Conservation (phyloP, 139 green algal genomes). For the Tetraselmis chui region DNA sequence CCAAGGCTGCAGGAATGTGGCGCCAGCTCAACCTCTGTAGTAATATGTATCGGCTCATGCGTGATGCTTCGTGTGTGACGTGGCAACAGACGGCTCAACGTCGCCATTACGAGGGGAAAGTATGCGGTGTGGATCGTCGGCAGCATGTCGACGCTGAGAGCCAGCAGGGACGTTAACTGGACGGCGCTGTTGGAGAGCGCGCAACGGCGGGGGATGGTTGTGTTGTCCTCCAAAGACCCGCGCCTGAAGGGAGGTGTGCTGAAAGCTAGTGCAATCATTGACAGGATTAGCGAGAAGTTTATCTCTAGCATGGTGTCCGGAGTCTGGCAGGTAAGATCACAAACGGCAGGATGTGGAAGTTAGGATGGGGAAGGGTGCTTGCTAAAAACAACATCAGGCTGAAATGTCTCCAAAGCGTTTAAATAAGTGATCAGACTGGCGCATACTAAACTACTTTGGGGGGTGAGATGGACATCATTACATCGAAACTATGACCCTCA, state of each 20-base stretch:
- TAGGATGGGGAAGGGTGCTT: no score
- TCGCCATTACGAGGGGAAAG: constrained; percentile 16
- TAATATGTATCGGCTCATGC: no score
- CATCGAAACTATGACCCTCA: no score
- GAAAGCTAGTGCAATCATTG: background rate
- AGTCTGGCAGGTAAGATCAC: background rate
- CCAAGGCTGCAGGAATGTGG: no score
- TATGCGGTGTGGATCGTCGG: constrained; percentile 3
- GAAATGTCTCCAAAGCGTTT: no score
- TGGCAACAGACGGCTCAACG: constrained; percentile 8
- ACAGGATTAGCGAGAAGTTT: background rate
- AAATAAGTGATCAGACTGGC: no score
- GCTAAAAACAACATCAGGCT: no score
- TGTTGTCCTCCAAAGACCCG: background rate
- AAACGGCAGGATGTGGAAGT: no score
- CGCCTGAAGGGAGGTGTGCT: background rate
- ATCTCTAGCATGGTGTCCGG: background rate
- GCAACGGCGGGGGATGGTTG: background rate
- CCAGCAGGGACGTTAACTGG: background rate
- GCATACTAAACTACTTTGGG: no score
- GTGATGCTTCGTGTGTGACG: background rate
- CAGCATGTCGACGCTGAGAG: background rate
- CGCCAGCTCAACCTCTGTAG: no score
- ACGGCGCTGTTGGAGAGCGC: background rate
- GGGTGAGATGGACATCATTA: no score